These are phyloP conservation scores for Sporothrix curviconia DNA, from an alignment of 2,329 filamentous ascomycete species.

Conservation along the genomic window DNA sequence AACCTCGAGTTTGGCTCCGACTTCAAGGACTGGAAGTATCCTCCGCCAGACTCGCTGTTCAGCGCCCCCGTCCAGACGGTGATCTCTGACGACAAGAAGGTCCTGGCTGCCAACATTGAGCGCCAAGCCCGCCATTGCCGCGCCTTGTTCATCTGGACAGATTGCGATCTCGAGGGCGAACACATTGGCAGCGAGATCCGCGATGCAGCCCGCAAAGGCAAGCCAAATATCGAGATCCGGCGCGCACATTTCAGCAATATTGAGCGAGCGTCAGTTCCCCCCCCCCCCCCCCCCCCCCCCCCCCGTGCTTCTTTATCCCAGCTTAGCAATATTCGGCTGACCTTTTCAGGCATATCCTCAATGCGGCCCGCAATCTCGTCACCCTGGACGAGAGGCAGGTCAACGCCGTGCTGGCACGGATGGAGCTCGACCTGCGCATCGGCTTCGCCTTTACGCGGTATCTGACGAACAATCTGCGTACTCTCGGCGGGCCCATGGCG, in stretches of 20 bases:
- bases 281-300: too few relatives aligned
- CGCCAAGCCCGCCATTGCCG: conserved; percentile 65
- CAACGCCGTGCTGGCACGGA: conserved; percentile 78
- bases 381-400: conserved; percentile 79
- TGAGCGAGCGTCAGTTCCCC: conserved; percentile 81
- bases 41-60: conserved; percentile 73
- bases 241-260: conserved; percentile 94
- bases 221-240: conserved; percentile 68
- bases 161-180: conserved; percentile 96
- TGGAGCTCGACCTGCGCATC: conserved; percentile 87
- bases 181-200: conserved; percentile 92
- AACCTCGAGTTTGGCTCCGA: conserved; percentile 67
- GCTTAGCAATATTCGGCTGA: not conserved
- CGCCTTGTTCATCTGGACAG: conserved; percentile 92
- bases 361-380: conserved; percentile 70
- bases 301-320: conserved; percentile 38
- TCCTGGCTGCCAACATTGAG: conserved; percentile 79
- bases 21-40: conserved; percentile 74
- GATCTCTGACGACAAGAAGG: conserved; percentile 67
- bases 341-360: conserved; percentile 67
- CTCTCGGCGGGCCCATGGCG: conserved; percentile 60
- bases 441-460: conserved; percentile 89
- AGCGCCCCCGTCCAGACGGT: conserved; percentile 66
- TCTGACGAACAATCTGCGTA: conserved; percentile 70
- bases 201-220: conserved; percentile 68